Percentiles rank a stretch among this genome's conserved stretches.
Evolutionary conservation across 495 filamentous ascomycete genomes (phyloP).

Genomic region (Penicillium pancosmium): DNA sequence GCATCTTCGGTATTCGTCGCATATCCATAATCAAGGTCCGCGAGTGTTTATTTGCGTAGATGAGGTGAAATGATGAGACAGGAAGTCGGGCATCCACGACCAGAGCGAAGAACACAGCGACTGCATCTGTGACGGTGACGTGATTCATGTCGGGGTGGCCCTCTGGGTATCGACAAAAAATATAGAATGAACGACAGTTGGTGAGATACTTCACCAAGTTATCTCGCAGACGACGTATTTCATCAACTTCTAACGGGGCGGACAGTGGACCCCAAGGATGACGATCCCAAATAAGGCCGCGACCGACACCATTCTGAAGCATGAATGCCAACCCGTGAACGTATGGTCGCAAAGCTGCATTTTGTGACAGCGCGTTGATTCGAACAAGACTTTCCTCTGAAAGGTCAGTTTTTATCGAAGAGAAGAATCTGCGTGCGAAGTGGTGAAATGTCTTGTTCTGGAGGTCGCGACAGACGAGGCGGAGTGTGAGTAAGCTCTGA

Average conservation of each 20-base stretch:
- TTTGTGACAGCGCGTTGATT: constrained; percentile 21
- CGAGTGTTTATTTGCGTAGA: constrained; percentile 30
- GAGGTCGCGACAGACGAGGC: constrained; percentile 26
- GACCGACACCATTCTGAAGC: constrained; percentile 28
- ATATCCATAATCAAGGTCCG: constrained; percentile 37
- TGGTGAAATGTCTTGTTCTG: constrained; percentile 33
- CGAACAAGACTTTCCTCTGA: constrained; percentile 27
- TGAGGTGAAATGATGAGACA: constrained; percentile 28
- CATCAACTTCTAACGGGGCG: constrained; percentile 23
- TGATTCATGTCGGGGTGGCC: constrained; percentile 31
- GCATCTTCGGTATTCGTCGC: constrained; percentile 32
- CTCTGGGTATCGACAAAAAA: constrained; percentile 35
- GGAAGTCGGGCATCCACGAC: constrained; percentile 26
- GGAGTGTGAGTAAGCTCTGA: constrained; percentile 20
- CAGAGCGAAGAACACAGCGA: constrained; percentile 30
- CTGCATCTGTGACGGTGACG: constrained; percentile 31
- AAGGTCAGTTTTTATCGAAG: constrained; percentile 29
- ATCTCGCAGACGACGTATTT: constrained; percentile 24
- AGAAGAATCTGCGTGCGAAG: constrained; percentile 30
- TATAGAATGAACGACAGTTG: constrained; percentile 33
- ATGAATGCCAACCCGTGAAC: constrained; percentile 29
- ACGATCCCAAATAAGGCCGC: constrained; percentile 27
- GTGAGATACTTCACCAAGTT: constrained; percentile 23
- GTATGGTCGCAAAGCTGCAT: constrained; percentile 21
- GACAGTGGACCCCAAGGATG: constrained; percentile 32